Evolutionary conservation across 2,329 filamentous ascomycete species (phyloP), one percentile per base, ranked within the genome.

Genomic region (Aspergillus ruber): DNA sequence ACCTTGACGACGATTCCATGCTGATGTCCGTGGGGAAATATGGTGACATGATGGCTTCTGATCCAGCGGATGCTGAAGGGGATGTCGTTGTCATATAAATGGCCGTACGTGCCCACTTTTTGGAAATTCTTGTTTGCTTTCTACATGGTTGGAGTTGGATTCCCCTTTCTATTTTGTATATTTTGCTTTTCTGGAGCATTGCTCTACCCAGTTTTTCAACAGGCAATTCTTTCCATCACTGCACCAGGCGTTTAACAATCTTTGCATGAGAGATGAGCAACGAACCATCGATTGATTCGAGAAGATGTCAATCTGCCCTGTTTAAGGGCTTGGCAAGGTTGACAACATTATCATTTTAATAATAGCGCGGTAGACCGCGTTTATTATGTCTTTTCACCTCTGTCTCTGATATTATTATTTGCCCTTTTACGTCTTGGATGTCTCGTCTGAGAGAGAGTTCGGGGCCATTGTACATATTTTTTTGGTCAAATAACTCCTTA

Each of bases 1-100:
- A 84, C 25, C 84, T 89, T 57, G 71, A 71, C 39, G 67, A 72
- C 23, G 70, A 73, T 45, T 68, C 70, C 4, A 67, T 70, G 55
- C 52, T 71, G 47, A 66, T 71, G 43, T 62, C 64, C 6, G 67
- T 69, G 45, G 66, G 65, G 46, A 73, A 74, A 60, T 74, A 73
- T 46, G 67, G 67, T 35, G 69, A 72, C 47, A 72, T 72, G 61
- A 69, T 72, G 54, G 66, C 66, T 27, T 73, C 71, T 13, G 71
- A 73, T 46, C 69, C 71, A 15, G 69, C 69, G 7, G 69, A 72
- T 53, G 69, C 70, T 38, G 68, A 71, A 51, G 69, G 69, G 6
- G 70, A 74, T 57, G 70, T 74, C 48, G 64, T 73, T 47, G 71
- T 74, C 52, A 70, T 72, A 54, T 74, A 65, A 56, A 48, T 43